Evolutionary conservation across 2,329 filamentous ascomycete species (phyloP).

Genomic region (Colletotrichum tofieldiae): DNA sequence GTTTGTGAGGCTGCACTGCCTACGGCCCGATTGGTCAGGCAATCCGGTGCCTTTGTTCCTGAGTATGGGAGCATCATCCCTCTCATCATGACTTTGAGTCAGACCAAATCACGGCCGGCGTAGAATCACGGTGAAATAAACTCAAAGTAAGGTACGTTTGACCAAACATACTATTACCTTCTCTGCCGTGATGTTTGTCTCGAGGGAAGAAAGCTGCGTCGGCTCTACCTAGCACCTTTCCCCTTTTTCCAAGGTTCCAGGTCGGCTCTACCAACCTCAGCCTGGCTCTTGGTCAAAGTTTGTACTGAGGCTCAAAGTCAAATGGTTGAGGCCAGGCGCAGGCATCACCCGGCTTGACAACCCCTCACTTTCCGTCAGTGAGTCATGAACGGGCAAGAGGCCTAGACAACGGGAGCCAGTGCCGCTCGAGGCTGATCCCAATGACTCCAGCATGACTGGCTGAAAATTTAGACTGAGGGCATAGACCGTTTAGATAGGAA

Average conservation of each 20-base stretch:
- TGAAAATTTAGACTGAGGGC: constrained; percentile 20
- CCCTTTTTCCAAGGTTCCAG: not conserved
- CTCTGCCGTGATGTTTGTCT: not conserved
- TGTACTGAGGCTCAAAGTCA: constrained; percentile 32
- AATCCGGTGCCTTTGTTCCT: constrained; percentile 9
- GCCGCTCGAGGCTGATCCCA: constrained; percentile 25
- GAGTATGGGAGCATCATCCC: constrained; percentile 17
- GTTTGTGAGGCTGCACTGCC: not conserved
- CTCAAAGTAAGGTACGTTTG: not conserved
- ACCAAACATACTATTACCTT: not conserved
- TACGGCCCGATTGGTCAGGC: constrained; percentile 17
- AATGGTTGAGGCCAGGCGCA: constrained; percentile 25
- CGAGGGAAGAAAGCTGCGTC: not conserved
- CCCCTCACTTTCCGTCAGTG: constrained; percentile 39
- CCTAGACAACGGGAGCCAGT: constrained; percentile 27
- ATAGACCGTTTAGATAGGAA: constrained; percentile 15
- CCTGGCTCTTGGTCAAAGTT: constrained; percentile 29
- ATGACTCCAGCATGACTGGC: constrained; percentile 34
- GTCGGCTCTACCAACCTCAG: not conserved
- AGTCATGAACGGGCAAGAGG: constrained; percentile 39
- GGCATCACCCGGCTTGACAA: constrained; percentile 32
- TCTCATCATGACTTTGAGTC: not conserved
- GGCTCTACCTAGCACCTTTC: not conserved
- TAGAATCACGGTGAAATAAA: constrained; percentile 19
- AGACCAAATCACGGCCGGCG: constrained; percentile 6